phyloP scores from a whole-genome alignment of 208 protist species.

The Acanthamoeba healyi region DNA sequence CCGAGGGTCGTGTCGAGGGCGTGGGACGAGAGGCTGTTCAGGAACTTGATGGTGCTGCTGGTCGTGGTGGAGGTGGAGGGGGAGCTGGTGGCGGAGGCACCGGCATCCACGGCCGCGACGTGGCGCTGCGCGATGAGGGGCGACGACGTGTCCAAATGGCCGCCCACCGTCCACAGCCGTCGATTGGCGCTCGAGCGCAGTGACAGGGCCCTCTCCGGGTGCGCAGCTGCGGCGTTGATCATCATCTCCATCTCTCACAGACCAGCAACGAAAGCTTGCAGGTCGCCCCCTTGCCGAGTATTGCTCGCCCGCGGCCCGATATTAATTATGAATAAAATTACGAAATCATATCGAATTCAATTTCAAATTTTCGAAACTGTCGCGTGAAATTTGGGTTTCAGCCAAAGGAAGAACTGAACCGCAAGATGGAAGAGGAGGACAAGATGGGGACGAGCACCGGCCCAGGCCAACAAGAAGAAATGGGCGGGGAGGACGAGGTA shows the following conservation, averaged over 20 bases:
- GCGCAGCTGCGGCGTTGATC: neutral
- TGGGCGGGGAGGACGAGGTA: neutral
- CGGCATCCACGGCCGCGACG: neutral
- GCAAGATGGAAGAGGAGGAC: too few species aligned
- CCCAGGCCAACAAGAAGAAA: neutral
- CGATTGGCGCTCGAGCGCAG: neutral
- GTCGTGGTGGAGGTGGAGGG: neutral
- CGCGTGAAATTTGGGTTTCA: neutral
- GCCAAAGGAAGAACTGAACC: too few species aligned
- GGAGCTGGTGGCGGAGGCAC: neutral
- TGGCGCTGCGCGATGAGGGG: neutral
- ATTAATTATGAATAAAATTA: too few species aligned
- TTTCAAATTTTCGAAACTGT: too few species aligned
- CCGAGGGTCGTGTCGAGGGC: slow-evolving; percentile 69
- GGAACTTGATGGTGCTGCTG: neutral
- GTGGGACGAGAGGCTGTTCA: slow-evolving; percentile 58
- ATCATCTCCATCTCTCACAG: slow-evolving; percentile 4
- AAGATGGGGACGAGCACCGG: too few species aligned
- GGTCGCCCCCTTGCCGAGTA: too few species aligned
- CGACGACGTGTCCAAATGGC: neutral
- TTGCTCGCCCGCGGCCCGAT: too few species aligned
- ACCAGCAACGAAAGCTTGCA: too few species aligned
- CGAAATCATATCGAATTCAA: too few species aligned
- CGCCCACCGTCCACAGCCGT: slow-evolving; percentile 5
- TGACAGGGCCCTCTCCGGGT: neutral